phyloP scores from a whole-genome alignment of 345 rosid species.

The Luvunga scandens region DNA sequence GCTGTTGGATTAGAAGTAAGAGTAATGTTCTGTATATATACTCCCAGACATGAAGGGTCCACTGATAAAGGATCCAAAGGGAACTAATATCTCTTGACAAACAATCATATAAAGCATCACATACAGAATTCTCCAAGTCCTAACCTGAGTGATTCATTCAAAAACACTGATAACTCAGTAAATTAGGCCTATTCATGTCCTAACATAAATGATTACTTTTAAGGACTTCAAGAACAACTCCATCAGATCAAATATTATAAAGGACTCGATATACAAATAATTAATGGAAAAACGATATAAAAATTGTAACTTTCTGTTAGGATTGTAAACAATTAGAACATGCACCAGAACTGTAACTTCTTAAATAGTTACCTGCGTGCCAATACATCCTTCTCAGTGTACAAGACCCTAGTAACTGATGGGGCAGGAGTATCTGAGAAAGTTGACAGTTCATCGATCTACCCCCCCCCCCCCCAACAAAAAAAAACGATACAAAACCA shows the following conservation, averaged over 20 bases:
- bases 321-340: neutral
- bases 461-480: slow-evolving; percentile 5
- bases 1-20: neutral
- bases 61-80: neutral
- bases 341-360: neutral
- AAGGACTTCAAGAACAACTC: neutral
- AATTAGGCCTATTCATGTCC: neutral
- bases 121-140: neutral
- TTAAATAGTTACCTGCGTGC: slow-evolving; percentile 59
- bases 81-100: neutral
- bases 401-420: slow-evolving; percentile 82
- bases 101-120: neutral
- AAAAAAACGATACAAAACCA: neutral
- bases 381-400: slow-evolving; percentile 70
- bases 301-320: neutral
- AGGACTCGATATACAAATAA: neutral
- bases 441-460: slow-evolving; percentile 82
- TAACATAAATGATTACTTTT: neutral
- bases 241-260: neutral
- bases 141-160: neutral
- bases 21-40: neutral
- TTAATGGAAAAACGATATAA: neutral
- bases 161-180: neutral
- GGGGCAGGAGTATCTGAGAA: slow-evolving; percentile 89
- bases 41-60: neutral